Conservation (phyloP, 202 grass and related monocot genomes). For the Tripidium arundinaceum region DNA sequence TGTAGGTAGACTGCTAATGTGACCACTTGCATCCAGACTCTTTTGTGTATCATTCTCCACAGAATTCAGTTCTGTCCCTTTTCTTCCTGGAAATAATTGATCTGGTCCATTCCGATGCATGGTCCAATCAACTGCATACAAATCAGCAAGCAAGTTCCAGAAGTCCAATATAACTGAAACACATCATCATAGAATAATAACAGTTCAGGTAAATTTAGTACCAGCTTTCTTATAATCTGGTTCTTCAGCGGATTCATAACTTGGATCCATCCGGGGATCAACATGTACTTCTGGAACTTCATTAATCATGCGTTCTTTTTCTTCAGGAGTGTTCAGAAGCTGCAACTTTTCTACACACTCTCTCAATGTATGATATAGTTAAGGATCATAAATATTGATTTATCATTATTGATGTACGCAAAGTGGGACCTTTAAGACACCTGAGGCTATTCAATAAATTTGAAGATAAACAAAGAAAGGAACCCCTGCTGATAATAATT, state of each 20-base stretch:
- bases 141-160: conserved; percentile 8
- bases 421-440: conserved; percentile 12
- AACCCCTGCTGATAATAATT: conserved; percentile 9
- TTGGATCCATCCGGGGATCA: conserved; percentile 75
- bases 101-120: conserved; percentile 49
- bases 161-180: conserved; percentile 2
- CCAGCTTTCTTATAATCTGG: conserved; percentile 44
- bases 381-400: conserved; percentile 51
- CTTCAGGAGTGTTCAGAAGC: conserved; percentile 75
- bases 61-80: conserved; percentile 22
- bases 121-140: conserved; percentile 43
- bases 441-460: conserved; percentile 11
- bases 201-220: conserved; percentile 18
- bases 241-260: conserved; percentile 81
- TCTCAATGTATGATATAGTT: conserved; percentile 73
- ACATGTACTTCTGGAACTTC: conserved; percentile 81
- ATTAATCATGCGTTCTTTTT: conserved; percentile 63
- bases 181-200: conserved; percentile 29
- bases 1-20: conserved; percentile 3
- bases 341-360: conserved; percentile 90
- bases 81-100: conserved; percentile 37
- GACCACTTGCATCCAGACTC: conserved; percentile 7
- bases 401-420: background rate
- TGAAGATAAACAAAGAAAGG: conserved; percentile 22
- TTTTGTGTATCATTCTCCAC: conserved; percentile 37